Conservation (phyloP, 2,329 filamentous ascomycete genomes). For the Exophiala alcalophila region DNA sequence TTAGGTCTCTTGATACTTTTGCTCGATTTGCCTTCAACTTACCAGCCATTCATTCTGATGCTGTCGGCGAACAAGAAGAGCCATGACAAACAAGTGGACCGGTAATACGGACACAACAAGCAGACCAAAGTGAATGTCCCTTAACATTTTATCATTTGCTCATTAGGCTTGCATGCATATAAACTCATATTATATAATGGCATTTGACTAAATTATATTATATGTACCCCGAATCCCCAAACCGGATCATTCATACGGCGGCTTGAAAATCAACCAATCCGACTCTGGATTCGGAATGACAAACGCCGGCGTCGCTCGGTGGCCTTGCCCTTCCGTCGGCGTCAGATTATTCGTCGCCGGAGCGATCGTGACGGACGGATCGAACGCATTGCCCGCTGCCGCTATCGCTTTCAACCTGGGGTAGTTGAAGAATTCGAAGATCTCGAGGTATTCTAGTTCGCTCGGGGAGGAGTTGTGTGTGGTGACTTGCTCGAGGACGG, state of each 20-base stretch:
- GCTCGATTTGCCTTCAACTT: no score
- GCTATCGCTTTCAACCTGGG: conserved; percentile 56
- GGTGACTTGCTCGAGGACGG: conserved; percentile 28
- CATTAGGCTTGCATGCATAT: no score
- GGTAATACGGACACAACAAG: no score
- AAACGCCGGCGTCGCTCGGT: conserved; percentile 39
- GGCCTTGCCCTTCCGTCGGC: conserved; percentile 13
- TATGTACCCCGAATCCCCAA: no score
- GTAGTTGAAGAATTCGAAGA: conserved; percentile 94
- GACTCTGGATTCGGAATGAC: conserved; percentile 47
- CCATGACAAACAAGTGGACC: no score
- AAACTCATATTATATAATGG: no score
- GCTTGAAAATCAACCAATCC: conserved; percentile 40
- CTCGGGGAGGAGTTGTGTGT: conserved; percentile 35
- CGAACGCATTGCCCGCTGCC: conserved; percentile 8
- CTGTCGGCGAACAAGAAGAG: no score
- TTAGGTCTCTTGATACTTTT: no score
- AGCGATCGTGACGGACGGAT: conserved; percentile 9
- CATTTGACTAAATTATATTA: no score
- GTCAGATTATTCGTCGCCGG: conserved; percentile 8
- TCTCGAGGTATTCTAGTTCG: conserved; percentile 83
- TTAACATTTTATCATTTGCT: no score
- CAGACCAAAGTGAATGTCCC: no score
- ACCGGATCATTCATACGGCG: conserved; percentile 27
- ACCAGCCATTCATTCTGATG: no score